Evolutionary conservation across 371 early-diverging fungal species (phyloP).

Genomic region (Batkoa obscura): DNA sequence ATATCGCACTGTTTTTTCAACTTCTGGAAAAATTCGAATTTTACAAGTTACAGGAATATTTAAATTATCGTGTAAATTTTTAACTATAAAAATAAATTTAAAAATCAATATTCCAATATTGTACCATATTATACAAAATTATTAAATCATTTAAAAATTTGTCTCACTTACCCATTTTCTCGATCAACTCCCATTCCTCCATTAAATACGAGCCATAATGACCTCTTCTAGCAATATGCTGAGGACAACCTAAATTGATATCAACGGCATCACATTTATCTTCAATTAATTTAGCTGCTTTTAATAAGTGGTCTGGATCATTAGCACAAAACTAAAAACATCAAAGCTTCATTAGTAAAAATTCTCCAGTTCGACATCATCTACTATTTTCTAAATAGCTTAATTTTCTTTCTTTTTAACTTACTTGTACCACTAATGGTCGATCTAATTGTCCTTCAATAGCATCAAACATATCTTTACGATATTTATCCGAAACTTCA

Average conservation of each 20-base stretch:
- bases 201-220: constrained; percentile 91
- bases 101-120: no score
- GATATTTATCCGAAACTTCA: constrained; percentile 32
- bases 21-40: constrained; percentile 83
- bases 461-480: constrained; percentile 57
- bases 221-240: constrained; percentile 87
- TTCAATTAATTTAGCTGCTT: constrained; percentile 71
- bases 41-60: constrained; percentile 95
- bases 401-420: no score
- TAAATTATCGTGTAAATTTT: constrained; percentile 49
- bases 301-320: constrained; percentile 67
- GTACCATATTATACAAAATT: no score
- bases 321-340: constrained; percentile 87
- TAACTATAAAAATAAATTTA: background rate
- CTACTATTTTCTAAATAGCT: no score
- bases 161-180: constrained; percentile 15
- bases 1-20: constrained; percentile 84
- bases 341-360: no score
- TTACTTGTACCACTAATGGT: constrained; percentile 60
- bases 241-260: constrained; percentile 96
- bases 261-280: constrained; percentile 90
- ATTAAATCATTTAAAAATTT: no score
- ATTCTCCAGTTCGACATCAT: no score
- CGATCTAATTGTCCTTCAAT: constrained; percentile 39
- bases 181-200: constrained; percentile 90